Percentiles rank a stretch among this genome's conserved stretches.
These are phyloP conservation scores for Kandelia obovata DNA, from an alignment of 345 rosid species.

Conservation along the genomic window DNA sequence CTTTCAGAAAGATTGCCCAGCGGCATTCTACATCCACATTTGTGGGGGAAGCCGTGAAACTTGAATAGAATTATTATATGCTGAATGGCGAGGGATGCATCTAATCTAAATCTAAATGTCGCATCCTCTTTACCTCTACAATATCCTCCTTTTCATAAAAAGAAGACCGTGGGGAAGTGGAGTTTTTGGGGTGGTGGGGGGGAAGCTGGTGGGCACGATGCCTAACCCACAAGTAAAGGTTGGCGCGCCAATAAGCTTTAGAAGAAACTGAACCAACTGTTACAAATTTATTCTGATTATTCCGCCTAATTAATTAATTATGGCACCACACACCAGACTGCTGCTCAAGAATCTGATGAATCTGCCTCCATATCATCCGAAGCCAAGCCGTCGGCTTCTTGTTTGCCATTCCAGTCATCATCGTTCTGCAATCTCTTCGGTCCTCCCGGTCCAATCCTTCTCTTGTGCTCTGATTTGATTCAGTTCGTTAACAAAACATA, in stretches of 20 bases:
- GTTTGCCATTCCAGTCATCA: constrained; percentile 47
- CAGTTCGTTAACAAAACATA: neutral
- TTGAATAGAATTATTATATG: too few relatives aligned
- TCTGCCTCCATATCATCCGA: constrained; percentile 51
- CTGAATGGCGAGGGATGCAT: too few relatives aligned
- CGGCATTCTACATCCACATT: too few relatives aligned
- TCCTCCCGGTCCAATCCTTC: constrained; percentile 44
- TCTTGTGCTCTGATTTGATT: constrained; percentile 57
- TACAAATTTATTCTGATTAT: constrained; percentile 1
- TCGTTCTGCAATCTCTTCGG: constrained; percentile 36
- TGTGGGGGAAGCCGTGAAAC: too few relatives aligned
- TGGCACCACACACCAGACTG: neutral
- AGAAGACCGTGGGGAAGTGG: too few relatives aligned
- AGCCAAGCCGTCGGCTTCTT: constrained; percentile 36
- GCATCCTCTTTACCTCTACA: too few relatives aligned
- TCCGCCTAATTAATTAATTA: constrained; percentile 17
- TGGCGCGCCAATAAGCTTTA: constrained; percentile 16
- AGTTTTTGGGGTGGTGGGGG: too few relatives aligned
- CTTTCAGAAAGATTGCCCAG: too few relatives aligned
- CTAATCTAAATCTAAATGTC: too few relatives aligned
- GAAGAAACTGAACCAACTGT: constrained; percentile 1
- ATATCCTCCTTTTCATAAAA: too few relatives aligned
- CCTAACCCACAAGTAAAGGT: too few relatives aligned
- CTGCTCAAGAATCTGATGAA: constrained; percentile 40
- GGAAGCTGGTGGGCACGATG: too few relatives aligned